Evolutionary conservation across 768 basidiomycete species (phyloP).

Genomic region (Trametes sanguinea): DNA sequence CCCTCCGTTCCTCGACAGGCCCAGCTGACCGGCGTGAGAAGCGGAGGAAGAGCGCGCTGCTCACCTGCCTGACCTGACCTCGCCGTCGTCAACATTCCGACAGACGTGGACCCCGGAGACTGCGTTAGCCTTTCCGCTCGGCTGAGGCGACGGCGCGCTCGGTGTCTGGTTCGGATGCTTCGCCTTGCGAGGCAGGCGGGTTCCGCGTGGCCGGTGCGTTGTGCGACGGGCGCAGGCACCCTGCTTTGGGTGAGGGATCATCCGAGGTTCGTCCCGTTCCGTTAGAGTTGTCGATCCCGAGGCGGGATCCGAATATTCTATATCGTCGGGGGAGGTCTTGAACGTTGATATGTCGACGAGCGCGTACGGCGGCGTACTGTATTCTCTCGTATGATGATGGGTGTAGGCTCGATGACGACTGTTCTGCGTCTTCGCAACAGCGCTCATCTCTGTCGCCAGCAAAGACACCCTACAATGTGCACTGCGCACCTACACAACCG

Average conservation of each 20-base stretch:
- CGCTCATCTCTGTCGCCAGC: no score
- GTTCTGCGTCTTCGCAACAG: no score
- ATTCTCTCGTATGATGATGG: no score
- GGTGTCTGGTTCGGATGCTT: not conserved
- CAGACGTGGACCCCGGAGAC: not conserved
- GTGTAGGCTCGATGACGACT: no score
- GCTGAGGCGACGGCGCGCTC: not conserved
- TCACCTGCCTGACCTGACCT: constrained; percentile 1
- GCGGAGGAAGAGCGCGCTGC: not conserved
- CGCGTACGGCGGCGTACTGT: no score
- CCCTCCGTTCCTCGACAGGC: not conserved
- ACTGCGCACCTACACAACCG: no score
- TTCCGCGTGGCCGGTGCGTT: not conserved
- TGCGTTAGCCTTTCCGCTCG: not conserved
- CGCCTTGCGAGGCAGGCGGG: not conserved
- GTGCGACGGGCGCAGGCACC: no score
- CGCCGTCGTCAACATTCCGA: not conserved
- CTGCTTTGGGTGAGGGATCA: not conserved
- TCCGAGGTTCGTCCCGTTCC: not conserved
- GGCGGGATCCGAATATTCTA: no score
- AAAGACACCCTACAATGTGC: no score
- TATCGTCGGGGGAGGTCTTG: no score
- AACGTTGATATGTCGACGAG: no score
- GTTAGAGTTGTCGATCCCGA: not conserved
- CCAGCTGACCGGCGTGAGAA: constrained; percentile 6